Conservation (phyloP, 2,329 filamentous ascomycete species). For the Cladosporium austrohemisphaericum region DNA sequence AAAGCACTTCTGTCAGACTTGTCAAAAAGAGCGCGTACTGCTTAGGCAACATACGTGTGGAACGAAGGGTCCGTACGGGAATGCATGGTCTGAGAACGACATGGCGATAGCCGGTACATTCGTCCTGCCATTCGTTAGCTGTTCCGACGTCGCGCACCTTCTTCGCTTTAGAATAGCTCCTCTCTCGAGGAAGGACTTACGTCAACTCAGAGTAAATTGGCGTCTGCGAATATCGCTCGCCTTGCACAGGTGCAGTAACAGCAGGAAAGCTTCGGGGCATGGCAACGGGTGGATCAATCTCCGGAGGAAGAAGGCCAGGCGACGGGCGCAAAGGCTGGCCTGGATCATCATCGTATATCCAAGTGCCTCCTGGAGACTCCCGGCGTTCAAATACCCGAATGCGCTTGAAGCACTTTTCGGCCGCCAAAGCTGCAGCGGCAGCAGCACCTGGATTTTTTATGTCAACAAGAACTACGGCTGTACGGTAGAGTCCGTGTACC, state of each 20-base stretch:
- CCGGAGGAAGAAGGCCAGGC: constrained; percentile 45
- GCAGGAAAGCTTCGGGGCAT: constrained; percentile 44
- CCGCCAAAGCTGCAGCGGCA: constrained; percentile 33
- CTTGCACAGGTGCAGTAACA: constrained; percentile 39
- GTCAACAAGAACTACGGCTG: constrained; percentile 11
- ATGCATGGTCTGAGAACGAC: constrained; percentile 52
- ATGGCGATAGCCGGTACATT: constrained; percentile 57
- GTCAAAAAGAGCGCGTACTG: neutral
- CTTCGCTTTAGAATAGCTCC: no score
- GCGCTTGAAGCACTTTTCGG: constrained; percentile 33
- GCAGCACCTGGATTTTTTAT: constrained; percentile 28
- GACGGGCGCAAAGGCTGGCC: constrained; percentile 31
- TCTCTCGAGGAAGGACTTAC: neutral
- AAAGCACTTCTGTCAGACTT: neutral
- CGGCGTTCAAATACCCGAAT: constrained; percentile 37
- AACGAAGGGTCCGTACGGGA: constrained; percentile 55
- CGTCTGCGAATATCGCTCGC: constrained; percentile 47
- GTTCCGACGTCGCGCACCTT: no score
- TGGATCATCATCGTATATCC: constrained; percentile 50
- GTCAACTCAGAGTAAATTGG: constrained; percentile 52
- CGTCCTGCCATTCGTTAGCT: constrained; percentile 32
- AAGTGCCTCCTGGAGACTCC: constrained; percentile 35
- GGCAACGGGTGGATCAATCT: constrained; percentile 45
- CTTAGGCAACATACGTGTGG: constrained; percentile 41
- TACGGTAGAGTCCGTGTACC: neutral